A percentile compares a stretch with the other conserved stretches of the same genome.
These are phyloP conservation scores for Ilyonectria mors-panacis DNA, from an alignment of 2,329 filamentous ascomycete species.

Conservation along the genomic window DNA sequence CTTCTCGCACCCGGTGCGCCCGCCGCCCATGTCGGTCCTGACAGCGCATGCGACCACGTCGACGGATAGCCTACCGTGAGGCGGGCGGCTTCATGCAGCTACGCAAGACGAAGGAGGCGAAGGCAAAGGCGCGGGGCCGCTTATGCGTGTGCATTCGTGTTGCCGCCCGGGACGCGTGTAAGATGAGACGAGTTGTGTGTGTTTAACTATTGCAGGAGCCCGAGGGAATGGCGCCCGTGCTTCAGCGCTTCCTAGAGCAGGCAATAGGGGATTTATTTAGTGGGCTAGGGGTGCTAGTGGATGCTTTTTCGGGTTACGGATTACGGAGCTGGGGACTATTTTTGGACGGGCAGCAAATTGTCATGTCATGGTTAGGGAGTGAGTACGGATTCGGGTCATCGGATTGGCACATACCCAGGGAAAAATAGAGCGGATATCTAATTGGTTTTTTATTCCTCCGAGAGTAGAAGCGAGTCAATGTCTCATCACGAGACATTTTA, in stretches of 20 bases:
- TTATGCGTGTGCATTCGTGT: conserved; percentile 1
- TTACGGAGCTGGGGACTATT: conserved; percentile 3
- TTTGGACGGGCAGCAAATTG: conserved; percentile 1
- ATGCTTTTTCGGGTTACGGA: not conserved
- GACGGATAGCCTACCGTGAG: conserved; percentile 44
- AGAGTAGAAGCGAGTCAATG: not conserved
- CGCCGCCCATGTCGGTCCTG: conserved; percentile 38
- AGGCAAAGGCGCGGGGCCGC: not conserved
- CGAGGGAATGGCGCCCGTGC: not conserved
- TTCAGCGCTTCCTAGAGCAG: not conserved
- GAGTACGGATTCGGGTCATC: not conserved
- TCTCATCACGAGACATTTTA: not conserved
- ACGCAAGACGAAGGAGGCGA: not conserved
- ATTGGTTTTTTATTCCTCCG: not conserved
- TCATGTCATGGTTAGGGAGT: not conserved
- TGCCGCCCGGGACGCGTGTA: not conserved
- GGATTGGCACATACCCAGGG: conserved; percentile 3
- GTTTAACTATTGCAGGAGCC: not conserved
- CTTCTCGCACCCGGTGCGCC: conserved; percentile 43
- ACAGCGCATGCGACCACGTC: conserved; percentile 43
- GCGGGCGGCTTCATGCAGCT: not conserved
- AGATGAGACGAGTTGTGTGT: not conserved
- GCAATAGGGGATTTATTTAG: not conserved
- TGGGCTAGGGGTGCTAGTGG: not conserved
- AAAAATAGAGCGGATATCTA: not conserved